phyloP scores from a whole-genome alignment of 192 early-diverging fungal genomes.

The Coemansia sp. region DNA sequence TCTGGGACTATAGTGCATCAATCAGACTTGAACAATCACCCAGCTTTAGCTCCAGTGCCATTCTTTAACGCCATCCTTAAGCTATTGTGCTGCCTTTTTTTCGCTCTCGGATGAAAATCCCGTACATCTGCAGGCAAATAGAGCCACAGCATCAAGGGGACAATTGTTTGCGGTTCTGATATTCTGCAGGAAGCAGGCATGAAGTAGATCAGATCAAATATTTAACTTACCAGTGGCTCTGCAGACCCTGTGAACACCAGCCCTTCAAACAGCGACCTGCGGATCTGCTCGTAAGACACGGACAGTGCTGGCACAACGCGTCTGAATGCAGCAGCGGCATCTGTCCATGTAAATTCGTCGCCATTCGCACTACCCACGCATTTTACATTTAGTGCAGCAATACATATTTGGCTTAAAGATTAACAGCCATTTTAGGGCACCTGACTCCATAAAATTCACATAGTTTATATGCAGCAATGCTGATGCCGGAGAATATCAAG shows the following conservation, averaged over 20 bases:
- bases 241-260: conserved; percentile 45
- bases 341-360: conserved; percentile 26
- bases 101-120: too few species aligned
- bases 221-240: conserved; percentile 46
- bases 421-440: too few species aligned
- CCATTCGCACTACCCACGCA: not conserved
- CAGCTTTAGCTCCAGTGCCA: too few species aligned
- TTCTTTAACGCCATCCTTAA: too few species aligned
- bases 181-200: conserved; percentile 6
- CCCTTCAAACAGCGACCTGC: conserved; percentile 45
- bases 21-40: too few species aligned
- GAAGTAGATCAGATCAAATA: conserved; percentile 6
- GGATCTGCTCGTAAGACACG: conserved; percentile 23
- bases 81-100: too few species aligned
- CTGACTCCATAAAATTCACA: too few species aligned
- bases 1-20: too few species aligned
- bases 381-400: not conserved
- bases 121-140: conserved; percentile 2
- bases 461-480: too few species aligned
- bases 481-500: too few species aligned
- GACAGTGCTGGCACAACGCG: conserved; percentile 36
- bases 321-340: conserved; percentile 30
- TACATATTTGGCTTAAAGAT: too few species aligned
- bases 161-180: not conserved
- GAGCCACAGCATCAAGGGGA: not conserved